Evolutionary conservation across 768 basidiomycete species (phyloP).

Genomic region (Suillus ampliporus): DNA sequence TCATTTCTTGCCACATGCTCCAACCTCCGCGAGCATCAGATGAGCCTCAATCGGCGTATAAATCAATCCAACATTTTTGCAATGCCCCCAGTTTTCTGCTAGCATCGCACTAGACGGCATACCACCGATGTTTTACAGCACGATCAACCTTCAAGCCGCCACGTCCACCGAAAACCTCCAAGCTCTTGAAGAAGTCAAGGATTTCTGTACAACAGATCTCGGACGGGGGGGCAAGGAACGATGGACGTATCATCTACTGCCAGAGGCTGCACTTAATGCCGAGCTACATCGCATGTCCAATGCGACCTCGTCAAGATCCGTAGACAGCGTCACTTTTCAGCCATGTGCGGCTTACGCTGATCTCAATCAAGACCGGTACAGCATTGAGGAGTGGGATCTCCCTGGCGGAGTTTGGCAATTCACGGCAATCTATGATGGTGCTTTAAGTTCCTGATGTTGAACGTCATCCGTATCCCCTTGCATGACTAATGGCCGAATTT

Average conservation of each 20-base stretch:
- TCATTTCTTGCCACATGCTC: conserved; percentile 24
- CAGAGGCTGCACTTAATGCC: conserved; percentile 44
- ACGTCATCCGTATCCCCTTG: conserved; percentile 3
- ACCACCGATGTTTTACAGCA: conserved; percentile 33
- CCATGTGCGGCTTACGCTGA: conserved; percentile 43
- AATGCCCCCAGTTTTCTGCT: conserved; percentile 2
- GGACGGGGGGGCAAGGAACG: conserved; percentile 54
- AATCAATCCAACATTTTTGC: conserved; percentile 4
- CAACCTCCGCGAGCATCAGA: conserved; percentile 19
- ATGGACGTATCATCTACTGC: conserved; percentile 59
- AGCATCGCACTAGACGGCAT: not conserved
- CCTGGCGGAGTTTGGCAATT: conserved; percentile 49
- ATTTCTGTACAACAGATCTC: conserved; percentile 59
- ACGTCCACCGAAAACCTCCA: conserved; percentile 52
- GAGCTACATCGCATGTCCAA: conserved; percentile 46
- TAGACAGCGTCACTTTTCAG: conserved; percentile 51
- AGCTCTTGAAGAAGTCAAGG: conserved; percentile 57
- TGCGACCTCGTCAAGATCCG: conserved; percentile 37
- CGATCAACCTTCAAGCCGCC: conserved; percentile 51
- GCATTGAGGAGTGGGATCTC: conserved; percentile 47
- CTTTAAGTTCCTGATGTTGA: conserved; percentile 10
- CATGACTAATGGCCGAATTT: conserved; percentile 18
- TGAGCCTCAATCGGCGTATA: conserved; percentile 10
- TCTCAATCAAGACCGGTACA: conserved; percentile 49
- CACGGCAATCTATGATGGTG: conserved; percentile 54